A percentile compares a stretch with the other conserved stretches of the same genome.
Evolutionary conservation across 768 basidiomycete species (phyloP).

Genomic region (Trametes punicea): DNA sequence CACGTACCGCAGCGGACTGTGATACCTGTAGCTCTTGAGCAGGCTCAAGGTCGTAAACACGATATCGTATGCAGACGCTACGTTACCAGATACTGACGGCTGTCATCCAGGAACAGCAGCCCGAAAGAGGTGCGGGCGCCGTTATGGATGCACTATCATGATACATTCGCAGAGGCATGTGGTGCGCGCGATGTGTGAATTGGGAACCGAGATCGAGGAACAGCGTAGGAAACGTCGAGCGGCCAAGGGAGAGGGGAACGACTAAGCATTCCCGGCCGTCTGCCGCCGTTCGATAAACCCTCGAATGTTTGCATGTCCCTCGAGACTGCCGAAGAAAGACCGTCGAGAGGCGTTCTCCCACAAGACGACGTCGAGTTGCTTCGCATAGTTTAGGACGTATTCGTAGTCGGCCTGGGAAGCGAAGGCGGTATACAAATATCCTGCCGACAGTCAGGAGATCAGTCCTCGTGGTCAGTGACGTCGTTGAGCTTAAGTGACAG

Average conservation of each 20-base stretch:
- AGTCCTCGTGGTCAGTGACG: constrained; percentile 18
- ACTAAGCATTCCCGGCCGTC: constrained; percentile 27
- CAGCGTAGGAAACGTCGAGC: constrained; percentile 3
- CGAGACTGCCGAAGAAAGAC: constrained; percentile 79
- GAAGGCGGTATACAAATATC: constrained; percentile 87
- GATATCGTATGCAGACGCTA: background rate
- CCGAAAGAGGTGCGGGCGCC: constrained; percentile 3
- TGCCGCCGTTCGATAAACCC: constrained; percentile 72
- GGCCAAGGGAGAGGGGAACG: background rate
- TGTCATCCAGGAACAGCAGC: background rate
- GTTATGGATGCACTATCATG: background rate
- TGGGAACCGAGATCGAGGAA: background rate
- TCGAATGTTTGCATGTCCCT: constrained; percentile 75
- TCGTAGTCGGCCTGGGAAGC: constrained; percentile 85
- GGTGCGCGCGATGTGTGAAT: constrained; percentile 14
- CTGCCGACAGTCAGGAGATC: constrained; percentile 38
- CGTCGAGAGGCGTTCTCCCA: constrained; percentile 76
- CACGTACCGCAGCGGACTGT: constrained; percentile 17
- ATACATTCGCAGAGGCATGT: constrained; percentile 8
- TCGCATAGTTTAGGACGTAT: constrained; percentile 81
- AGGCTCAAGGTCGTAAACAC: constrained; percentile 6
- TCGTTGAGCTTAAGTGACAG: constrained; percentile 19
- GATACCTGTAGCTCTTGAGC: constrained; percentile 2
- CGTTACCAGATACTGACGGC: background rate
- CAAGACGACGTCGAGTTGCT: constrained; percentile 73